Base-by-base conservation (phyloP, 805 yeast genomes). In the Metschnikowia similis region DNA sequence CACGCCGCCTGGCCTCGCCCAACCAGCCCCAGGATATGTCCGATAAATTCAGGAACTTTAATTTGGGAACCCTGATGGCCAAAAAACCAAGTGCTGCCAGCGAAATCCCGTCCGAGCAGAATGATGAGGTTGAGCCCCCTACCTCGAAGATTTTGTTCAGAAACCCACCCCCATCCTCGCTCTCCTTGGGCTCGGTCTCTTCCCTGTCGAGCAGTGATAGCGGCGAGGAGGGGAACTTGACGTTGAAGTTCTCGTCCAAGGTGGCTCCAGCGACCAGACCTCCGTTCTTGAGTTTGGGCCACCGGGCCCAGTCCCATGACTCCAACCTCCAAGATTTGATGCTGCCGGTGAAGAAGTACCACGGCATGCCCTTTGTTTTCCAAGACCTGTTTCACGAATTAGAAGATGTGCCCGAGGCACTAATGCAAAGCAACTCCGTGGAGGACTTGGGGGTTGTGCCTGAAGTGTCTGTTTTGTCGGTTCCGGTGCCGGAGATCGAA, bases 201-300 rank as follows among this genome's bases (percentile, higher is more conserved):
- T 56, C 60, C 36, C 54, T 55, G 37, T 31, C 59, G 10, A 61
- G 51, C 39, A 62, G 66, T 41, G 76, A 67, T 6, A 67, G 67
- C 31, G 78, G 72, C 16, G 79, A 71, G 43, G 70, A 56, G 14
- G 77, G 71, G 1, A 72, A 76, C 52, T 60, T 76, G 49, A 75
- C 79, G 0, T 62, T 77, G 36, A 76, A 74, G 28, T 74, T 77
- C 53, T 58, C 73, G 2, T 72, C 78, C 3, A 72, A 73, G 53
- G 64, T 72, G 8, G 64, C 66, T 0, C 71, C 70, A 1, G 51
- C 53, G 2, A 52, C 66, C 6, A 58, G 71, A 28, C 76, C 77
- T 1, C 66, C 66, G 17, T 64, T 70, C 50, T 56, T 72, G 11
- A 52, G 64, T 4, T 52, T 70, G 41, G 58, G 60, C 42, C 64